These are phyloP conservation scores for Sextonia rubra DNA, from an alignment of 164 flowering plant species.

Conservation along the genomic window DNA sequence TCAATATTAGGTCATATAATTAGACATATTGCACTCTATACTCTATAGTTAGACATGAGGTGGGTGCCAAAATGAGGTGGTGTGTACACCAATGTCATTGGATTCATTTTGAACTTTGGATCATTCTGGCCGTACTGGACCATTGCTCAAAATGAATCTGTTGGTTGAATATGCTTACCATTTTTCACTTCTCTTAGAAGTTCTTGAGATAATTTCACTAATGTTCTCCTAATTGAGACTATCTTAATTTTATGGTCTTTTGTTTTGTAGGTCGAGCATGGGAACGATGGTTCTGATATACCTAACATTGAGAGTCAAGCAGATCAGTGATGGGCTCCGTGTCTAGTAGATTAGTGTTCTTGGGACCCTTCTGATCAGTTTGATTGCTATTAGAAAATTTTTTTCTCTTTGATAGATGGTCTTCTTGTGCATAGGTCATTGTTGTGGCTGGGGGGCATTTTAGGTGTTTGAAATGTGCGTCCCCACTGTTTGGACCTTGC, in stretches of 20 bases:
- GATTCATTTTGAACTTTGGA: neutral
- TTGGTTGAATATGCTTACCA: neutral
- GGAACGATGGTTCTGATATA: conserved; percentile 72
- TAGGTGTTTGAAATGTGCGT: too few relatives aligned
- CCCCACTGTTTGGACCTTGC: too few relatives aligned
- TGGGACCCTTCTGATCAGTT: neutral
- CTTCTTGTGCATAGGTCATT: too few relatives aligned
- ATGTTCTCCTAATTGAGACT: neutral
- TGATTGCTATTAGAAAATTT: too few relatives aligned
- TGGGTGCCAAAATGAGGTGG: neutral
- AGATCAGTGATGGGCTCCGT: conserved; percentile 35
- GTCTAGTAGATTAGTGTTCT: neutral
- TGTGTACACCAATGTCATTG: neutral
- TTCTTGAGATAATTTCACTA: neutral
- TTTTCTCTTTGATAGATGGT: too few relatives aligned
- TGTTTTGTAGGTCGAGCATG: conserved; percentile 60
- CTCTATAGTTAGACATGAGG: neutral
- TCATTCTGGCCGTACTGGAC: neutral
- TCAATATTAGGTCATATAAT: too few relatives aligned
- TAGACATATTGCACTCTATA: too few relatives aligned
- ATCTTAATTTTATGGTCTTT: neutral
- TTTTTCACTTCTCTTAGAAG: neutral
- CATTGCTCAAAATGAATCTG: neutral
- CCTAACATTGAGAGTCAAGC: conserved; percentile 63
- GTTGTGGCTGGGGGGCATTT: too few relatives aligned